Conservation (phyloP, 164 flowering plant genomes). For the Aristolochia californica region DNA sequence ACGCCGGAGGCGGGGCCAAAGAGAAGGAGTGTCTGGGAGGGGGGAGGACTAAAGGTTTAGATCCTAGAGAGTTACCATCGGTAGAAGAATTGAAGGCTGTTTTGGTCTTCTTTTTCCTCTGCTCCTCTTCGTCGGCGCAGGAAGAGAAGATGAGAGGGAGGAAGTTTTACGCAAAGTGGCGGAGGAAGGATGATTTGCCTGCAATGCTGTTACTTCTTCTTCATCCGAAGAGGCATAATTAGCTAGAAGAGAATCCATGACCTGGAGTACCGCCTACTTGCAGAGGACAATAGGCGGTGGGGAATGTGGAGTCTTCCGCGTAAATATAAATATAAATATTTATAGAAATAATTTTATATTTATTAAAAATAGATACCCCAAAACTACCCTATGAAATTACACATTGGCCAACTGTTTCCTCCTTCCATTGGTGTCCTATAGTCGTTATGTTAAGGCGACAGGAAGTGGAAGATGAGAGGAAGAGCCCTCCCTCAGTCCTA, state of each 20-base stretch:
- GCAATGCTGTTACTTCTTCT: conserved; percentile 11
- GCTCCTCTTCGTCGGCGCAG: conserved; percentile 17
- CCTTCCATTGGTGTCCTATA: too few species aligned
- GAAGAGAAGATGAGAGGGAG: conserved; percentile 7
- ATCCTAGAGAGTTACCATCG: conserved; percentile 21
- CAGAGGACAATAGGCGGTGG: too few species aligned
- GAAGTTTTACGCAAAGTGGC: conserved; percentile 1
- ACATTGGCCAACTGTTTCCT: too few species aligned
- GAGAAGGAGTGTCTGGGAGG: conserved; percentile 57
- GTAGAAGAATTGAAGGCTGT: conserved; percentile 1
- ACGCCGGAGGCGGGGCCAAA: conserved; percentile 29
- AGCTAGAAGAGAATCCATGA: conserved; percentile 58
- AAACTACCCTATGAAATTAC: too few species aligned
- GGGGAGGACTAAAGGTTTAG: conserved; percentile 55
- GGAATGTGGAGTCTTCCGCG: too few species aligned
- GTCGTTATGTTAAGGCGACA: too few species aligned
- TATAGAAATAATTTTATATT: too few species aligned
- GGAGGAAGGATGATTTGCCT: conserved; percentile 5
- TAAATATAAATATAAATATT: too few species aligned
- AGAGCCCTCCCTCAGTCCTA: too few species aligned
- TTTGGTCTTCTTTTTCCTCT: conserved; percentile 24
- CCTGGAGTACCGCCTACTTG: too few species aligned
- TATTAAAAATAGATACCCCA: too few species aligned
- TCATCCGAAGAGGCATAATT: conserved; percentile 62
- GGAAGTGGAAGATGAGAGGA: too few species aligned